phyloP scores from a whole-genome alignment of 139 green algal species.

The Tetraselmis chui region DNA sequence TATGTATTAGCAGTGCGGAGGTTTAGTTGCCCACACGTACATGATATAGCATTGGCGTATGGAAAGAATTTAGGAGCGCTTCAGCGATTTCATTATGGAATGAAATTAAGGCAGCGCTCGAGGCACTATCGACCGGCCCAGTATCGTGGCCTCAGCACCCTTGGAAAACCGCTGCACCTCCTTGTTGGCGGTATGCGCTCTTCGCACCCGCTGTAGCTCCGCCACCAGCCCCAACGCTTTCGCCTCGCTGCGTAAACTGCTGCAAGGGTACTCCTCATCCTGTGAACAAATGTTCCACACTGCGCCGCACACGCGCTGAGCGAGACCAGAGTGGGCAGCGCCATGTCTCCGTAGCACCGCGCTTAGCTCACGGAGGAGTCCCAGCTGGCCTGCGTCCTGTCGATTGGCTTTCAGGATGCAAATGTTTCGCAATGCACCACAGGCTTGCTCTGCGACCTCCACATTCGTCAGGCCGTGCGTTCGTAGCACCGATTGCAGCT shows the following conservation, averaged over 20 bases:
- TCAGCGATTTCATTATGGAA: too few relatives aligned
- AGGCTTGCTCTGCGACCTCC: neutral
- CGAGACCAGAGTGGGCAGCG: neutral
- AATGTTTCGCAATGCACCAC: neutral
- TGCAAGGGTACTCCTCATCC: too few relatives aligned
- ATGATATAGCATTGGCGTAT: too few relatives aligned
- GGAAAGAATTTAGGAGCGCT: too few relatives aligned
- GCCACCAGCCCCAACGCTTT: neutral
- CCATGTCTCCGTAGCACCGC: neutral
- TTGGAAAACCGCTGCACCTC: neutral
- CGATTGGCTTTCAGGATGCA: neutral
- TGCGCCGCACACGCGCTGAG: neutral
- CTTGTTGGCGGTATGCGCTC: neutral
- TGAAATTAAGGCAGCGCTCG: too few relatives aligned
- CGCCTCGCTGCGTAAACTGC: too few relatives aligned
- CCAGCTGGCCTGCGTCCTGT: neutral
- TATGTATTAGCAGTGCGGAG: too few relatives aligned
- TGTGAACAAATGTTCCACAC: neutral
- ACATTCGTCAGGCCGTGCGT: neutral
- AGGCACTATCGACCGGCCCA: neutral
- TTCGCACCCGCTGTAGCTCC: neutral
- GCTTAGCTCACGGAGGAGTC: neutral
- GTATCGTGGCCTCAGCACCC: neutral
- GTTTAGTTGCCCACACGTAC: too few relatives aligned
- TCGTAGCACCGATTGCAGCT: neutral